Base-by-base conservation (phyloP, 169 alveolate species). In the Plasmodium inui region DNA sequence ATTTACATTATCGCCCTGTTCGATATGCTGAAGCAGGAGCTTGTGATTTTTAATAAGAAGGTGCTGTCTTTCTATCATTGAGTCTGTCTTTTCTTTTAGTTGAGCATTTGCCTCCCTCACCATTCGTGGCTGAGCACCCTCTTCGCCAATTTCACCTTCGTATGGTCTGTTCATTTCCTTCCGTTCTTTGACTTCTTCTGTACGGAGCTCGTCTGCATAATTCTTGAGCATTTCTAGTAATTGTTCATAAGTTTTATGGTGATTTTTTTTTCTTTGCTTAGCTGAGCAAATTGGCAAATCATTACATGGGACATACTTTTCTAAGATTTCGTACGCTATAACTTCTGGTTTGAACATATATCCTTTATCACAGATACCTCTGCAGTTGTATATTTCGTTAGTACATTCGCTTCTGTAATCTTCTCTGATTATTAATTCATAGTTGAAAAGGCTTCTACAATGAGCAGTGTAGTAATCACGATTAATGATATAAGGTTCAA, bases 301-400 rank as follows among this genome's bases (percentile, higher is more conserved):
- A 0, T 17, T 6, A 37, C 93, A 85, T 34, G 55, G 67, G 14
- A 17, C 93, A 53, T 85, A 85, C 7, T 46, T 2, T 85, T 85
- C 93, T 37, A 73, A 10, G 2, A 85, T 74, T 74, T 85, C 93
- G 41, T 39, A 10, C 22, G 9, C 14, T 41, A 10, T 2, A 73
- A 22, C n/a, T 53, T 34, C 14, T 19, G 93, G 93, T 30, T 32
- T 74, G 70, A 85, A 85, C 61, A 46, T 85, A 70, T 85, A 85
- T 6, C 93, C 93, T 37, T 74, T 44, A 76, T 53, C 93, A 34
- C 93, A 85, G 28, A 76, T 74, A 39, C 93, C 93, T 46, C 93
- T 85, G 67, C 93, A 85, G 32, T 74, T 44, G 30, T 85, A 85
- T 74, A 85, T 85, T 7, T 14, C 12, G 39, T 17, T 85, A 7